Evolutionary conservation across 2,329 filamentous ascomycete genomes (phyloP).

Genomic region (Zalaria sp.): DNA sequence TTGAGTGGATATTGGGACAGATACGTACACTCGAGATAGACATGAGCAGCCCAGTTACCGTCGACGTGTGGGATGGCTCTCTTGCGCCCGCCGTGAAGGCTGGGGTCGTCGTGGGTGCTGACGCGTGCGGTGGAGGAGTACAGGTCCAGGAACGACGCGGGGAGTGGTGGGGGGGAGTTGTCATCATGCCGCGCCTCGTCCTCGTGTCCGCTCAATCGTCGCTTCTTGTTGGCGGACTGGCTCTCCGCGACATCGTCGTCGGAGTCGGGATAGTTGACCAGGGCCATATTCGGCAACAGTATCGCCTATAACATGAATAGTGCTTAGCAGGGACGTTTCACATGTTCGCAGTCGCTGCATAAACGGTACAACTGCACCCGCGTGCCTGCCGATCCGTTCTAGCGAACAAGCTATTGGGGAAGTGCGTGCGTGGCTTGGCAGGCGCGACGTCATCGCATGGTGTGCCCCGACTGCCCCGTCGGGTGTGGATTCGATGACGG

Average conservation of each 20-base stretch:
- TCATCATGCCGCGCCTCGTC: slow-evolving; percentile 2
- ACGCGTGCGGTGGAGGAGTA: slow-evolving; percentile 72
- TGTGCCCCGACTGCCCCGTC: too few relatives aligned
- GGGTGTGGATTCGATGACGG: too few relatives aligned
- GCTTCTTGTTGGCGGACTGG: slow-evolving; percentile 6
- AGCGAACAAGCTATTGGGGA: too few relatives aligned
- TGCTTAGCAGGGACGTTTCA: too few relatives aligned
- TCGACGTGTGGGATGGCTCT: slow-evolving; percentile 69
- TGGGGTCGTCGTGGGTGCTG: slow-evolving; percentile 67
- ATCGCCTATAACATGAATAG: slow-evolving; percentile 1
- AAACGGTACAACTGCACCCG: too few relatives aligned
- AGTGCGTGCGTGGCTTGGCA: too few relatives aligned
- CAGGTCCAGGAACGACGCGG: slow-evolving; percentile 69
- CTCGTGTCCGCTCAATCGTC: background rate
- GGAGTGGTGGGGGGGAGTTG: slow-evolving; percentile 42
- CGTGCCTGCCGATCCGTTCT: too few relatives aligned
- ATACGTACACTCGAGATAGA: slow-evolving; percentile 84
- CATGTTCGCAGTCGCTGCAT: too few relatives aligned
- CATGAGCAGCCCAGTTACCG: slow-evolving; percentile 84
- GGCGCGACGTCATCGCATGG: too few relatives aligned
- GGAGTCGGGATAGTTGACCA: slow-evolving; percentile 53
- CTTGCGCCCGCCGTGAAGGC: slow-evolving; percentile 71
- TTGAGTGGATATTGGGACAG: background rate
- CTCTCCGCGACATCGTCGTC: slow-evolving; percentile 20
- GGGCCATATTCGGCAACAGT: slow-evolving; percentile 31